Percentiles rank a stretch among this genome's conserved stretches.
Conservation (phyloP, 2,329 filamentous ascomycete species). For the Huntiella abstrusa region DNA sequence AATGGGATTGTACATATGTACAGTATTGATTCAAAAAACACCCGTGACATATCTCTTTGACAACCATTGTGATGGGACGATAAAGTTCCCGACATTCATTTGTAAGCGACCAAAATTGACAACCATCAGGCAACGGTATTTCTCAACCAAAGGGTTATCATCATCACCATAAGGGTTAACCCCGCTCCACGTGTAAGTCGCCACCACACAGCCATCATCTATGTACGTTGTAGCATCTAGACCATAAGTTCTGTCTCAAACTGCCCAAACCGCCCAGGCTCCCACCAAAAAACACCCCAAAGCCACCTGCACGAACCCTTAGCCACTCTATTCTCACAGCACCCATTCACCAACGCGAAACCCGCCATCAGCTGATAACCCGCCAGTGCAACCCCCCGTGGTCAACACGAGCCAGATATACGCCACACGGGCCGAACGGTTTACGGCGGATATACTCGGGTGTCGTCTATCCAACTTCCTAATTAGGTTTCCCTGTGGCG, state of each 20-base stretch:
- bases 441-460: background rate
- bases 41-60: too few relatives aligned
- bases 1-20: too few relatives aligned
- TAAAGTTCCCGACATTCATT: too few relatives aligned
- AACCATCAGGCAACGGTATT: too few relatives aligned
- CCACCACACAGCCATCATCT: too few relatives aligned
- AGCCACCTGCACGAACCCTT: background rate
- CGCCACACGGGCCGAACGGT: background rate
- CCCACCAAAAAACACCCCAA: background rate
- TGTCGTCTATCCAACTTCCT: constrained; percentile 2
- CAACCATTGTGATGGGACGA: too few relatives aligned
- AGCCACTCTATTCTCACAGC: background rate
- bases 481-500: background rate
- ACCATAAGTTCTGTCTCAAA: background rate
- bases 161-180: too few relatives aligned
- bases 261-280: background rate
- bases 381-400: background rate
- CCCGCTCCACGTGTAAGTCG: too few relatives aligned
- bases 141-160: too few relatives aligned
- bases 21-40: too few relatives aligned
- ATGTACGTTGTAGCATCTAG: too few relatives aligned
- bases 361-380: background rate
- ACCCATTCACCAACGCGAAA: background rate
- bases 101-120: too few relatives aligned
- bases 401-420: background rate